These are phyloP conservation scores for Candida germanica DNA, from an alignment of 805 yeast species.

Conservation along the genomic window DNA sequence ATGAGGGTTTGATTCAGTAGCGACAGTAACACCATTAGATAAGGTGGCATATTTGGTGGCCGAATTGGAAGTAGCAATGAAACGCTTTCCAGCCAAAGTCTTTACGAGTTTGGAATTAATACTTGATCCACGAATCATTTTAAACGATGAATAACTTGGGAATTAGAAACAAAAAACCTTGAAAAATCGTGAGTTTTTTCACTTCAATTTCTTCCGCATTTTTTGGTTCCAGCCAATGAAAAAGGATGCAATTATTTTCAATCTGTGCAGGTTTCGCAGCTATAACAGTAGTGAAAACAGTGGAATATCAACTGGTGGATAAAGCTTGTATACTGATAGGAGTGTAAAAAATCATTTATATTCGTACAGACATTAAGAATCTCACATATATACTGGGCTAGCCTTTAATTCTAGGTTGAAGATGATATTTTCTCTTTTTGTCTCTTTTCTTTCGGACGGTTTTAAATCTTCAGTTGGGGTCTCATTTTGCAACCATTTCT, in stretches of 20 bases:
- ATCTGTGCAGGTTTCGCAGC: constrained; percentile 1
- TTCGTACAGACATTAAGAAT: no score
- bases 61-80: constrained; percentile 53
- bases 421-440: no score
- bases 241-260: constrained; percentile 12
- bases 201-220: constrained; percentile 8
- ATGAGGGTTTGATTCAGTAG: constrained; percentile 59
- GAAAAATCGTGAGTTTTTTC: neutral
- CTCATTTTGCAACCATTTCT: no score
- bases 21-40: constrained; percentile 71
- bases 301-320: no score
- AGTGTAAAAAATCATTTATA: no score
- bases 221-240: constrained; percentile 15
- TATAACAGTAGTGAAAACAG: no score
- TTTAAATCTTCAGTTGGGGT: no score
- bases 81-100: constrained; percentile 43
- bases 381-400: no score
- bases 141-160: neutral
- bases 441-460: no score
- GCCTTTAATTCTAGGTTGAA: no score
- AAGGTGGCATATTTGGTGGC: constrained; percentile 69
- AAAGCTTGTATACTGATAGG: no score
- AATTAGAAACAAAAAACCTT: neutral
- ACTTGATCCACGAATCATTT: constrained; percentile 43
- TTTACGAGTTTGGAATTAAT: constrained; percentile 27